Base-by-base conservation (phyloP, 1,284 basidiomycete genomes). In the Malassezia cuniculi region DNA sequence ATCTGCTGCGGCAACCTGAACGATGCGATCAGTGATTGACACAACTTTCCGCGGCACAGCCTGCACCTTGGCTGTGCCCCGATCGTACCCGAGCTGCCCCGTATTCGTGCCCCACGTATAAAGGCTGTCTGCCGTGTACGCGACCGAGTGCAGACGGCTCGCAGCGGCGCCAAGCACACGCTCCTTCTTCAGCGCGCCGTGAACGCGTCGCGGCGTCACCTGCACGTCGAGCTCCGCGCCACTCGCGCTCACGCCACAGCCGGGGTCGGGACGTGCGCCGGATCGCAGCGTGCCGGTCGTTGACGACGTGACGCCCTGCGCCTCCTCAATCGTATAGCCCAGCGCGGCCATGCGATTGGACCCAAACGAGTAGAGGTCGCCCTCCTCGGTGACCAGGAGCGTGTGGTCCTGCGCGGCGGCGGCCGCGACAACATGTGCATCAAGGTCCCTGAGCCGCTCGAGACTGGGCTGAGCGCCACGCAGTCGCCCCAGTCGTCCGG, bases 21-120 rank as follows among this genome's bases (percentile, higher is more conserved):
- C 45, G 24, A 63, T 57, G 4, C 50, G 50, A 15, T 45, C 53
- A 17, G 49, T 52, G 27, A 80, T 37, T 3, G 53, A 45, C 0
- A 87, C 81, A 5, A 87, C 87, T 47, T 81, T 79, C 27, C 87
- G 74, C 1, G 90, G 90, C 3, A 76, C 60, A 2, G 82, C 66
- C 66, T 95, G 90, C 0, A 83, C 72, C 0, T 83, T 79, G 30
- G 81, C 82, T 0, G 81, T 73, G 31, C 42, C 48, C 14, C 51
- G 46, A n/a, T 60, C 60, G 57, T 70, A 69, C 43, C 89, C 89
- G 3, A 97, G 74, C 66, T 97, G 93, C 0, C 93, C 93, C 22
- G 75, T 76, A 68, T 95, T 94, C 17, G 82, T 86, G 0, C 90
- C 93, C 89, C 89, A 97, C 0, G 89, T 93, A 69, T 78, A 94